Conservation (phyloP, 1,284 basidiomycete species). For the Melampsora larici-populina region DNA sequence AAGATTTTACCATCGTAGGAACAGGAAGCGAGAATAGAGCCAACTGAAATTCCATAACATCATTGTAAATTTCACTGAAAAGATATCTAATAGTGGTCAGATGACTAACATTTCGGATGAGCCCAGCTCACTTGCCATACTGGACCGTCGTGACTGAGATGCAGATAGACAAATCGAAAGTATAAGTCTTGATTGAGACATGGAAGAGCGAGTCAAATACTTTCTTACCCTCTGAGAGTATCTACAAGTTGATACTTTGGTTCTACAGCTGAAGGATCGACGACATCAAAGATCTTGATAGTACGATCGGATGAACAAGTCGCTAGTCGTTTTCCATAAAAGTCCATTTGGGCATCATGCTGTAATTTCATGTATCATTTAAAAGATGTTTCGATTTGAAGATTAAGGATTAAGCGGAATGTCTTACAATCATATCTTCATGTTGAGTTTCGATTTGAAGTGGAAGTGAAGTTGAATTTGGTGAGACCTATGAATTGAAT, state of each 20-base stretch:
- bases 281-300: constrained; percentile 90
- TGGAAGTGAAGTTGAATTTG: constrained; percentile 23
- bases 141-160: constrained; percentile 77
- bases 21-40: constrained; percentile 90
- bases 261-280: constrained; percentile 73
- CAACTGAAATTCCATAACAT: constrained; percentile 56
- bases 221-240: constrained; percentile 74
- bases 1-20: constrained; percentile 98
- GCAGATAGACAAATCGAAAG: background rate
- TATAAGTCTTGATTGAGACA: background rate
- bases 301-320: constrained; percentile 96
- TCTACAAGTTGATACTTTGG: constrained; percentile 56
- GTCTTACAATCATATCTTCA: constrained; percentile 87
- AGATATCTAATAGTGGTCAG: background rate
- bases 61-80: background rate
- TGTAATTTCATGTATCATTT: constrained; percentile 51
- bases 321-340: constrained; percentile 92
- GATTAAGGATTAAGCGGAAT: constrained; percentile 15
- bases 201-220: constrained; percentile 45
- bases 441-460: constrained; percentile 73
- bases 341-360: constrained; percentile 98
- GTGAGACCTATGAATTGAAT: background rate
- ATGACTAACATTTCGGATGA: constrained; percentile 72
- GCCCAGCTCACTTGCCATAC: constrained; percentile 99
- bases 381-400: background rate